A percentile compares a stretch with the other conserved stretches of the same genome.
Evolutionary conservation across 176 grass and related monocot genomes (phyloP).

Genomic region (bread wheat (Triticum aestivum)): IWGSC_CS_RefSeq_v2.1 NC_057813.1:29190109-29190608

Average conservation of each 20-base stretch:
- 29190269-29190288: too few relatives aligned
- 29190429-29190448: too few relatives aligned
- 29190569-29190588: slow-evolving; percentile 64
- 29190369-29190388: not conserved
- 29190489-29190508: not conserved
- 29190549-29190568: slow-evolving; percentile 83
- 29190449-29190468: not conserved
- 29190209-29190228: not conserved
- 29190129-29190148: not conserved
- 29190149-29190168: slow-evolving; percentile 6
- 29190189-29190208: not conserved
- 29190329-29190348: not conserved
- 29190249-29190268: not conserved
- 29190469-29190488: slow-evolving; percentile 5
- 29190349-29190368: not conserved
- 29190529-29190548: slow-evolving; percentile 97
- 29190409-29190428: too few relatives aligned
- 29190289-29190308: too few relatives aligned
- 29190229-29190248: not conserved
- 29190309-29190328: too few relatives aligned
- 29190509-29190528: slow-evolving; percentile 63
- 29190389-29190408: too few relatives aligned
- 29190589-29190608: slow-evolving; percentile 54
- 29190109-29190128: slow-evolving; percentile 16
- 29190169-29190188: not conserved